These are phyloP conservation scores for Yarrowia deformans DNA, from an alignment of 805 yeast species.

Conservation along the genomic window DNA sequence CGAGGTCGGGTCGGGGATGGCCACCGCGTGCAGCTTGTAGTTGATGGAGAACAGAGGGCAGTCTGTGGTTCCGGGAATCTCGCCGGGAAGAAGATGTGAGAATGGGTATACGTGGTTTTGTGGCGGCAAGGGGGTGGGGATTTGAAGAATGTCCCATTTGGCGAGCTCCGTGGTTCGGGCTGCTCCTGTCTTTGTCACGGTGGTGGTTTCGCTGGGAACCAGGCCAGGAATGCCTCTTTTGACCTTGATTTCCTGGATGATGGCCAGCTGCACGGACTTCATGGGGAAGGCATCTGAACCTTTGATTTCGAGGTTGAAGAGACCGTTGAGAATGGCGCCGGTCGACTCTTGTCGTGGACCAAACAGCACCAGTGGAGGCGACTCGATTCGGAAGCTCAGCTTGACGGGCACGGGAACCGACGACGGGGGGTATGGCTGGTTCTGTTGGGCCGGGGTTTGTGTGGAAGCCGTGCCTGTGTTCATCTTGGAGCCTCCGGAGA, in stretches of 20 bases:
- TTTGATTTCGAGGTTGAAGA: slow-evolving; percentile 66
- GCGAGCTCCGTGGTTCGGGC: slow-evolving; percentile 69
- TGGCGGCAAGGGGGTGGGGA: slow-evolving; percentile 62
- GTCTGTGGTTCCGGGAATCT: slow-evolving; percentile 75
- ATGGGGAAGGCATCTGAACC: slow-evolving; percentile 55
- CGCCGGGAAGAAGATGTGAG: slow-evolving; percentile 86
- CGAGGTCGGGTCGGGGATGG: slow-evolving; percentile 44
- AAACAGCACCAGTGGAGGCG: slow-evolving; percentile 88
- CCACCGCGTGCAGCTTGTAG: slow-evolving; percentile 75
- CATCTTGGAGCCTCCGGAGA: slow-evolving; percentile 29
- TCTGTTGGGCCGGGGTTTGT: slow-evolving; percentile 6
- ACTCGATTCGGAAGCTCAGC: slow-evolving; percentile 69
- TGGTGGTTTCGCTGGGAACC: slow-evolving; percentile 64
- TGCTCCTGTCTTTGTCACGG: slow-evolving; percentile 65
- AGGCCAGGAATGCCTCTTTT: slow-evolving; percentile 52
- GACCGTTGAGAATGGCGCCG: slow-evolving; percentile 86
- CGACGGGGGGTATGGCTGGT: slow-evolving; percentile 38
- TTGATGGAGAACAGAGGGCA: slow-evolving; percentile 69
- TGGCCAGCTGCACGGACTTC: slow-evolving; percentile 64
- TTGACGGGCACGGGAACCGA: slow-evolving; percentile 40
- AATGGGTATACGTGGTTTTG: slow-evolving; percentile 92
- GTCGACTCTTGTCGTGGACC: slow-evolving; percentile 80
- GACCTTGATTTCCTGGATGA: slow-evolving; percentile 70
- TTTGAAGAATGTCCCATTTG: slow-evolving; percentile 82
- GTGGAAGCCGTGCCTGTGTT: slow-evolving; percentile 23